phyloP scores from a whole-genome alignment of 176 grass and related monocot genomes.

The Panicum miliaceum region DNA sequence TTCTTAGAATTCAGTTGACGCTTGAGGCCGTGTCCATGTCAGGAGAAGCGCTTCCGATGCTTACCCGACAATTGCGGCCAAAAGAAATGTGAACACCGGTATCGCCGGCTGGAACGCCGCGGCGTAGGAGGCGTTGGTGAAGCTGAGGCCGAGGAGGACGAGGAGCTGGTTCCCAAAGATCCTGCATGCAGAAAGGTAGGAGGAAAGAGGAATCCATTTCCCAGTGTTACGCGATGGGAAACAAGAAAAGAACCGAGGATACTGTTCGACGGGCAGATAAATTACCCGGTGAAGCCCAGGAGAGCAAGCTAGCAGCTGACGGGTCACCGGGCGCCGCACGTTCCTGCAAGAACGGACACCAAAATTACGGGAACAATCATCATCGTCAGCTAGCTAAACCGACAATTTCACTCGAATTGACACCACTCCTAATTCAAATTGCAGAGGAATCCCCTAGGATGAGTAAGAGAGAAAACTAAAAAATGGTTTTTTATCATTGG shows the following conservation, averaged over 20 bases:
- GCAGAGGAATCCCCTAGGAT: neutral
- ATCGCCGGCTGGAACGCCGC: slow-evolving; percentile 91
- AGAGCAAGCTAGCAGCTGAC: slow-evolving; percentile 67
- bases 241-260: neutral
- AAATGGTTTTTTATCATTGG: neutral
- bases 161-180: slow-evolving; percentile 96
- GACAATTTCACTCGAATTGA: neutral
- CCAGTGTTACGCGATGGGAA: neutral
- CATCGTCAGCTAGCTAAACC: neutral
- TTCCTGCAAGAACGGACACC: slow-evolving; percentile 39
- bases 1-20: neutral
- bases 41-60: neutral
- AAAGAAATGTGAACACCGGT: slow-evolving; percentile 85
- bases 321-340: slow-evolving; percentile 56
- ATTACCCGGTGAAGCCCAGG: slow-evolving; percentile 87
- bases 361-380: neutral
- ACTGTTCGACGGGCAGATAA: neutral
- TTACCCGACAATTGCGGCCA: slow-evolving; percentile 71
- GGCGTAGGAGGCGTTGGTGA: slow-evolving; percentile 88
- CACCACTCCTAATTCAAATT: neutral
- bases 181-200: slow-evolving; percentile 49
- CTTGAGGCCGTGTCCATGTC: neutral
- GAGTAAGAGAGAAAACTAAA: neutral
- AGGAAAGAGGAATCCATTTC: neutral
- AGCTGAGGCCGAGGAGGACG: slow-evolving; percentile 83